Evolutionary conservation across 306 rosid genomes (phyloP), one percentile per base, ranked within the genome.

Genomic region (Cucumis cinereus): DNA sequence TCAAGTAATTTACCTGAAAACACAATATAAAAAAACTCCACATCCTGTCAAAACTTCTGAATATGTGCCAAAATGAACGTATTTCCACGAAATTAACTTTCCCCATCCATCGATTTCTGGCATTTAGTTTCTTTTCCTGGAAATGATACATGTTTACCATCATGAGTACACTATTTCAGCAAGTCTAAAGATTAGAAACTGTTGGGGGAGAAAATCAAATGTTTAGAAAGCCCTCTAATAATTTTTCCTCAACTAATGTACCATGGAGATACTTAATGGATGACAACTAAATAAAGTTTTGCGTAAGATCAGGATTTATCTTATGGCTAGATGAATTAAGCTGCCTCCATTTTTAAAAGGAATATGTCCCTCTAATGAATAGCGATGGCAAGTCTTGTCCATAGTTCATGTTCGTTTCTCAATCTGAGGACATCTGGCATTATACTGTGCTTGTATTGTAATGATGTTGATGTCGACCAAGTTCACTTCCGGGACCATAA

Each of bases 11-110:
- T 82, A 94, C 98, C 96, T 94, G 98, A 80, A 94, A 89, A 84
- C 85, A 80, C 79, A 94, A 79, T 66, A 94, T 91, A 82, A 81
- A 94, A 79, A 94, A 91, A 91, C 89, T 90, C 97, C 98, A 94
- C 97, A 94, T 90, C 81, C 97, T 88, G 79, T 94, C 96, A 79
- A 94, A 94, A 80, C 97, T 94, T 86, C 98, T 87, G 86, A 94
- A 90, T 64, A 94, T 66, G 81, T 94, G 98, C 91, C 94, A 87
- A 89, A 83, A 94, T 69, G 98, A 77, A 82, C 97, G 98, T 76
- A 91, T 89, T 83, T 94, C 98, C 10, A 94, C 97, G 88, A 91
- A 94, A 71, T 94, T 87, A 74, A 82, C 73, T 86, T 94, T 94
- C 52, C 97, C 97, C 75, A 83, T 84, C 98, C 97, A 91, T 78